Conservation (phyloP, 768 basidiomycete species). For the Symmetrospora coprosmae region DNA sequence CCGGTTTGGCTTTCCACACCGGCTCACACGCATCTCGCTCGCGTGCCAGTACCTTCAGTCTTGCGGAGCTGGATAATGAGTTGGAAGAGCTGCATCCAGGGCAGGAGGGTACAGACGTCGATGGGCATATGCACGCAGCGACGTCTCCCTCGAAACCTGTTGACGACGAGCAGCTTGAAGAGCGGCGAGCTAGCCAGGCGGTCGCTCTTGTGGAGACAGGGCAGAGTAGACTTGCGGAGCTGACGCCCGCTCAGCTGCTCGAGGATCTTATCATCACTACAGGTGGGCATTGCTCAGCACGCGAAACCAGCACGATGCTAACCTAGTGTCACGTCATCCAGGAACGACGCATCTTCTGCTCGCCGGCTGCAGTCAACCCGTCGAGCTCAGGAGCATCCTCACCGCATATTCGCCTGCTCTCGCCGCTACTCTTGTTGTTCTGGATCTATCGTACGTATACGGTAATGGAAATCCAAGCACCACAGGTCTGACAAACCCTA, state of each 20-base stretch:
- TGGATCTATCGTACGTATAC: conserved; percentile 72
- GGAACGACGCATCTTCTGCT: conserved; percentile 89
- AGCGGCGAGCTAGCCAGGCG: not conserved
- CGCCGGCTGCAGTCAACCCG: conserved; percentile 62
- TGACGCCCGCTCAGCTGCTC: not conserved
- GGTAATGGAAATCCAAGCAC: conserved; percentile 62
- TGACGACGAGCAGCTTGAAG: not conserved
- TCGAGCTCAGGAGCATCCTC: conserved; percentile 62
- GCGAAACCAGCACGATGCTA: too few relatives aligned
- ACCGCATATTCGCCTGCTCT: conserved; percentile 57
- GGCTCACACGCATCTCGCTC: too few relatives aligned
- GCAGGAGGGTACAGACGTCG: not conserved
- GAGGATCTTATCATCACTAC: conserved; percentile 1
- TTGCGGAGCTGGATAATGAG: not conserved
- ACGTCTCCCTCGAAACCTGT: not conserved
- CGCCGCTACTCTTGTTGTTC: conserved; percentile 61
- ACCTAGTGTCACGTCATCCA: too few relatives aligned
- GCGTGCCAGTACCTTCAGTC: too few relatives aligned
- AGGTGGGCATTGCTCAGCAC: too few relatives aligned
- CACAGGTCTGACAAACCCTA: not conserved
- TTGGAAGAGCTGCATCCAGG: not conserved
- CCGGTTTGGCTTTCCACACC: too few relatives aligned
- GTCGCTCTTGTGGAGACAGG: conserved; percentile 3
- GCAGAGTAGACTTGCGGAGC: not conserved
- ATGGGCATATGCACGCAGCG: not conserved